These are phyloP conservation scores for Chaetomiaceae sp. DNA, from an alignment of 2,329 filamentous ascomycete genomes.

Conservation along the genomic window DNA sequence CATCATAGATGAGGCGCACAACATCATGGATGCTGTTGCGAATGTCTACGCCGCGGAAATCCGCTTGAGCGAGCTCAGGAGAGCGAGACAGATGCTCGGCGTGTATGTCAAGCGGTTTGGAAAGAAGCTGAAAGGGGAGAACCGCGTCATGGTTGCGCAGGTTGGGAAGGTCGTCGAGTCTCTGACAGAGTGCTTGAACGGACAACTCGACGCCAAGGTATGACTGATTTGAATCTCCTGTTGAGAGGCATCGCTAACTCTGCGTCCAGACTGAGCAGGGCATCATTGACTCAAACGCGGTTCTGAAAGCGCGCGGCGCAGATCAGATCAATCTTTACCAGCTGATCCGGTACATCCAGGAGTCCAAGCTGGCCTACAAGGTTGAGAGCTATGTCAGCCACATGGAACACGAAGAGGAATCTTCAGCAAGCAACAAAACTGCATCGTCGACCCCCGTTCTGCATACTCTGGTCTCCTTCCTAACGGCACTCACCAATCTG, in stretches of 20 bases:
- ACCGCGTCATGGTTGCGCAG: constrained; percentile 86
- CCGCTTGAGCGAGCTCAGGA: constrained; percentile 65
- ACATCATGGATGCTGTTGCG: constrained; percentile 91
- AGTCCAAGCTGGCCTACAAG: constrained; percentile 90
- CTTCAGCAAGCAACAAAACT: constrained; percentile 41
- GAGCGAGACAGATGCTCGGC: constrained; percentile 69
- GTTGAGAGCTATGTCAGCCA: constrained; percentile 81
- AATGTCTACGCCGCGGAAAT: constrained; percentile 80
- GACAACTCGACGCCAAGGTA: constrained; percentile 47
- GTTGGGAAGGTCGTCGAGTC: constrained; percentile 79
- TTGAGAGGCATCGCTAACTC: neutral
- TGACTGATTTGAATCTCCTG: constrained; percentile 12
- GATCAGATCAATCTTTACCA: constrained; percentile 96
- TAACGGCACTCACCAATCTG: constrained; percentile 81
- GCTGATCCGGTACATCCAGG: constrained; percentile 79
- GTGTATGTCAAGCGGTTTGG: constrained; percentile 84
- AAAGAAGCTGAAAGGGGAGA: constrained; percentile 83
- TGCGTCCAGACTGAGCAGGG: constrained; percentile 50
- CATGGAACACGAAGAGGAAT: constrained; percentile 44
- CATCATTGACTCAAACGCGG: constrained; percentile 62
- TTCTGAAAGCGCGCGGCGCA: constrained; percentile 79
- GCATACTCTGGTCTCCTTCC: constrained; percentile 56
- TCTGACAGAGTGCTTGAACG: constrained; percentile 63
- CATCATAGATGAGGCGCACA: constrained; percentile 97
- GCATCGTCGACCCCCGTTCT: constrained; percentile 51